Conservation (phyloP, 352 stramenopile genomes). For the Elongisporangium prolatum region DNA sequence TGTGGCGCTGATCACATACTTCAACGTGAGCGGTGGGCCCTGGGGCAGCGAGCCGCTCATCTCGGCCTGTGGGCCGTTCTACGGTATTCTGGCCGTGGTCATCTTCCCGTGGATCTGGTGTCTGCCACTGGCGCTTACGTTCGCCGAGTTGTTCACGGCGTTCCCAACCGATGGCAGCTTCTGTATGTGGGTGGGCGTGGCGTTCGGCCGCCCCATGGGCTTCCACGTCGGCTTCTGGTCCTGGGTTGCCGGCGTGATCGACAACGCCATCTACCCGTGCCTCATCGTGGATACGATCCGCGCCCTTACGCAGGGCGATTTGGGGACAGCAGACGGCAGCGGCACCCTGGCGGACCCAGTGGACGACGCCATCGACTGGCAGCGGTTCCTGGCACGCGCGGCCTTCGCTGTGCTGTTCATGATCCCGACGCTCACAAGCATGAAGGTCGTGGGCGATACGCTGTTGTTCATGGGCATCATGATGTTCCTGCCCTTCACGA, state of each 20-base stretch:
- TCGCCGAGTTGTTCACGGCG: constrained; percentile 74
- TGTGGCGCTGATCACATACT: constrained; percentile 77
- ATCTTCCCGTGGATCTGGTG: constrained; percentile 74
- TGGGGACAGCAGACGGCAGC: constrained; percentile 12
- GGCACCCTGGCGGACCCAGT: constrained; percentile 5
- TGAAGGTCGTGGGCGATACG: constrained; percentile 66
- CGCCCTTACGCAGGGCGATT: constrained; percentile 22
- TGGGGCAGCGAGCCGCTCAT: constrained; percentile 69
- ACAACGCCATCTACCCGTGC: constrained; percentile 84
- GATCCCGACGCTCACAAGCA: constrained; percentile 61
- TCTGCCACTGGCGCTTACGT: constrained; percentile 59
- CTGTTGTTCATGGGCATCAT: constrained; percentile 57
- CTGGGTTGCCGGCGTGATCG: constrained; percentile 77
- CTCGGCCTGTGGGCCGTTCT: constrained; percentile 50
- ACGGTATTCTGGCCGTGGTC: constrained; percentile 57
- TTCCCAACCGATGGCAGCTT: constrained; percentile 81
- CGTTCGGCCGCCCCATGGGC: constrained; percentile 78
- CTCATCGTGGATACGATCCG: constrained; percentile 74
- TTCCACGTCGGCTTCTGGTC: constrained; percentile 85
- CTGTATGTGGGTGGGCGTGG: constrained; percentile 74
- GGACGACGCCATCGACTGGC: constrained; percentile 17
- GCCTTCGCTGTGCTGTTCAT: constrained; percentile 63
- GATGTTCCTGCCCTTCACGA: constrained; percentile 65
- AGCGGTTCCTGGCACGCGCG: constrained; percentile 41
- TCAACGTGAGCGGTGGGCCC: constrained; percentile 67